A percentile compares a stretch with the other conserved stretches of the same genome.
Conservation (phyloP, 1,139 yeast species). For the Wickerhamomyces sp. region DNA sequence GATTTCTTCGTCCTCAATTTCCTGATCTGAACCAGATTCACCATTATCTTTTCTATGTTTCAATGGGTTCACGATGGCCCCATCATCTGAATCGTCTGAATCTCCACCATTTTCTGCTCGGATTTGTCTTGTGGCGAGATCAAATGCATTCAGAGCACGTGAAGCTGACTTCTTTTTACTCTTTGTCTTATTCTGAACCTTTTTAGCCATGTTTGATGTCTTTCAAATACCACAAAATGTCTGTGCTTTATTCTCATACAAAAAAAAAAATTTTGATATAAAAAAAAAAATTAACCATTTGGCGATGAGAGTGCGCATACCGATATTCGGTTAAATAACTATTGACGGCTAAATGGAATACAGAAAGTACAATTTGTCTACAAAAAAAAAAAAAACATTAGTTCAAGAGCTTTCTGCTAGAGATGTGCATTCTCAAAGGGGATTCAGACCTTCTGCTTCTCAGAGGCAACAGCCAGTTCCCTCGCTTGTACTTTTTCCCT, state of each 20-base stretch:
- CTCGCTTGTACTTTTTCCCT: slow-evolving; percentile 30
- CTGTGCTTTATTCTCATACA: not conserved
- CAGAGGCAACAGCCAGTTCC: slow-evolving; percentile 3
- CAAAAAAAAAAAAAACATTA: no score
- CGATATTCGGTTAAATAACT: no score
- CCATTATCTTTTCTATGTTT: slow-evolving; percentile 19
- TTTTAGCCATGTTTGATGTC: not conserved
- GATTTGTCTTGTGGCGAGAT: slow-evolving; percentile 39
- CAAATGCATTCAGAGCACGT: slow-evolving; percentile 40
- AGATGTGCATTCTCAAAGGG: no score
- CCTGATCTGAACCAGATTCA: slow-evolving; percentile 21
- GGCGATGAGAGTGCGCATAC: not conserved
- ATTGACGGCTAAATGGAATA: no score
- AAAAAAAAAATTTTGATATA: not conserved
- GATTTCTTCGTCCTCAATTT: slow-evolving; percentile 63
- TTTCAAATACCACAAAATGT: not conserved
- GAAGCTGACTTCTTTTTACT: slow-evolving; percentile 23
- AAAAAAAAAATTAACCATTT: not conserved
- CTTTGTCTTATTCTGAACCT: slow-evolving; percentile 6
- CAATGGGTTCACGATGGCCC: slow-evolving; percentile 35
- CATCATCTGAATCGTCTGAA: slow-evolving; percentile 27
- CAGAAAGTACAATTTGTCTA: no score
- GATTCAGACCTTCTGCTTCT: not conserved
- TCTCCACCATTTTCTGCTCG: slow-evolving; percentile 29
- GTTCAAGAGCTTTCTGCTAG: no score